Evolutionary conservation across 306 rosid genomes (phyloP), one percentile per base, ranked within the genome.

Genomic region (Carpinus viminea): DNA sequence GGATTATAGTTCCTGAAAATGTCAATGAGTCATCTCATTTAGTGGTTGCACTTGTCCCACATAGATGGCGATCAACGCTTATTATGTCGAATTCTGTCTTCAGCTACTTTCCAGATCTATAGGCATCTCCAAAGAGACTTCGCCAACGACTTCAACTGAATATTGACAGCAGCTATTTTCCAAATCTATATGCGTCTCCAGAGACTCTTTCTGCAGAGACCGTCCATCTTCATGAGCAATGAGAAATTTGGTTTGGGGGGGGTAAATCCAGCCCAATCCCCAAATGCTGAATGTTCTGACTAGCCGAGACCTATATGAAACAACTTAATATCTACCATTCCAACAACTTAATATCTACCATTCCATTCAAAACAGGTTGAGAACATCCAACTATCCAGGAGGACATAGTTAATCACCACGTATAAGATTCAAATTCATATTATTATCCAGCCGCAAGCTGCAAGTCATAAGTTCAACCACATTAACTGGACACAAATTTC

Each of bases 361-460:
- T 43, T 70, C 18, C 16, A 43, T n/a, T 45, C 47, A 46, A 18
- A 70, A 70, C 9, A n/a, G 54, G 56, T 24, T 4, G 16, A 1
- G n/a, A 46, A 43, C 28, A 41, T 16, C 24, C 31, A 12, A 20
- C 13, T 70, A 46, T 48, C 18, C 38, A 65, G 17, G 13, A 34
- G 0, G 15, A 36, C 5, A 12, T 5, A 11, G 13, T 17, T 45
- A 12, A 73, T 41, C 60, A 12, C 59, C 45, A 5, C 2, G 55
- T 55, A 46, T 48, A 70, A 81, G 60, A 83, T 73, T 28, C 66
- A 52, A 48, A 61, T 48, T 74, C 73, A 62, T 18, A 53, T 68
- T 75, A 51, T 81, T 79, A 76, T 82, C 18, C 87, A 78, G 54
- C 76, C 78, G 71, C 43, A 53, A n/a, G 61, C 65, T 74, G 45